phyloP scores from a whole-genome alignment of 2,329 filamentous ascomycete species.

The Neurospora sp. region DNA sequence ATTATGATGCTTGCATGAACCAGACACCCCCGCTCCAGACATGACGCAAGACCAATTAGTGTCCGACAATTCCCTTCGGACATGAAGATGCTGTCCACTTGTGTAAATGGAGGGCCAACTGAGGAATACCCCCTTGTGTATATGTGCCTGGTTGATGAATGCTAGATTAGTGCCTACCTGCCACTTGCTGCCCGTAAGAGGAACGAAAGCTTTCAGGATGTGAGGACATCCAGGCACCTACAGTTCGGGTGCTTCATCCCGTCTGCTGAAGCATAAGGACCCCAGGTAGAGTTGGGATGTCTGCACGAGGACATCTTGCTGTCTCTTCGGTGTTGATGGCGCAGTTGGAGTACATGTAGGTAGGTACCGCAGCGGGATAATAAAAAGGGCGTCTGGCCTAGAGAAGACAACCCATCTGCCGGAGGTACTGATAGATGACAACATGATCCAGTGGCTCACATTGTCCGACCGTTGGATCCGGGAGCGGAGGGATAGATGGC shows the following conservation, averaged over 20 bases:
- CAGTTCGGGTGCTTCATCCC: background rate
- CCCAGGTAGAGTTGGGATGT: background rate
- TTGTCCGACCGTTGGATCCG: background rate
- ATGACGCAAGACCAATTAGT: background rate
- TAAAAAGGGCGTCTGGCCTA: too few species aligned
- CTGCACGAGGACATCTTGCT: background rate
- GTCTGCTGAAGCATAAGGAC: background rate
- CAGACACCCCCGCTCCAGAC: background rate
- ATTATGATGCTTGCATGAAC: background rate
- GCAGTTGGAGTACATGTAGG: background rate
- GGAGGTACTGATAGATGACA: too few species aligned
- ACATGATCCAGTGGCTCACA: too few species aligned
- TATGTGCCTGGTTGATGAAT: background rate
- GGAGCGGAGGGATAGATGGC: background rate
- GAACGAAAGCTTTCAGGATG: background rate
- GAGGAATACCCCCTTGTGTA: background rate
- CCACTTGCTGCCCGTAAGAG: background rate
- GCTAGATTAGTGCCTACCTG: background rate
- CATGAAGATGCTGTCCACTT: background rate
- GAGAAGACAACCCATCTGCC: too few species aligned
- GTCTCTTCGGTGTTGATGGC: background rate
- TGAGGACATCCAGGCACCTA: background rate
- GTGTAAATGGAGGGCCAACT: background rate
- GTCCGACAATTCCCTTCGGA: background rate
- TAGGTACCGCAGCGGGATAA: too few species aligned